Percentiles rank a stretch among this genome's conserved stretches.
These are phyloP conservation scores for Ceratorhiza oryzae-sativae DNA, from an alignment of 1,284 basidiomycete genomes.

Conservation along the genomic window DNA sequence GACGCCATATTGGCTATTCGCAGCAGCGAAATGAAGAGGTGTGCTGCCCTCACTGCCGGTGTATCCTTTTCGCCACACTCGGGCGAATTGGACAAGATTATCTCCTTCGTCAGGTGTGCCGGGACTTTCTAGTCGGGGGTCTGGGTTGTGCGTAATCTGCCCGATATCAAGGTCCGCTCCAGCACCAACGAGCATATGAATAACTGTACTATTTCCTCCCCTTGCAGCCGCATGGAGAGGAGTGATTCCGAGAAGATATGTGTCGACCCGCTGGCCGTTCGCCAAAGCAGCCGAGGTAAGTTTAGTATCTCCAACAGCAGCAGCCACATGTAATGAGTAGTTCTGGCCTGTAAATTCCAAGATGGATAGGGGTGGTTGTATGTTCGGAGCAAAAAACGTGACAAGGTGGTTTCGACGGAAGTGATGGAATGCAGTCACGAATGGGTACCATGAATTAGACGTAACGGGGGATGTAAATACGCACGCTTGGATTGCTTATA, in stretches of 20 bases:
- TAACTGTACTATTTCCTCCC: conserved; percentile 83
- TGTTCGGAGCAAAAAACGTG: too few relatives aligned
- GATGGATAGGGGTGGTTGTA: too few relatives aligned
- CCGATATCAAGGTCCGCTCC: conserved; percentile 88
- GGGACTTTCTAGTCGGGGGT: too few relatives aligned
- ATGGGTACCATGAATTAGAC: too few relatives aligned
- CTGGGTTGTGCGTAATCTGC: conserved; percentile 48
- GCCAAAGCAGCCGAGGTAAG: conserved; percentile 86
- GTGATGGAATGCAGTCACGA: too few relatives aligned
- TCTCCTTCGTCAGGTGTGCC: conserved; percentile 15
- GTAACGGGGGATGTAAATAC: too few relatives aligned
- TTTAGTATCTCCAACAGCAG: conserved; percentile 85
- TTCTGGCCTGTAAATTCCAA: conserved; percentile 76
- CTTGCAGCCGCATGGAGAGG: conserved; percentile 91
- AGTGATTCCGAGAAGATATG: conserved; percentile 88
- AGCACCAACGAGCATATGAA: conserved; percentile 82
- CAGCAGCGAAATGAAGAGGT: conserved; percentile 92
- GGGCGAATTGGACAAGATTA: conserved; percentile 18
- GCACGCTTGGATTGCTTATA: conserved; percentile 81
- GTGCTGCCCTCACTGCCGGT: conserved; percentile 53
- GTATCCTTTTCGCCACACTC: conserved; percentile 21
- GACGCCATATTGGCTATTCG: conserved; percentile 84
- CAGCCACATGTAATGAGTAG: conserved; percentile 86
- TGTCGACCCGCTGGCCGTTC: conserved; percentile 91
- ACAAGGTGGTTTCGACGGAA: too few relatives aligned